These are phyloP conservation scores for Trichophyton verrucosum DNA, from an alignment of 2,329 filamentous ascomycete genomes.

Conservation along the genomic window DNA sequence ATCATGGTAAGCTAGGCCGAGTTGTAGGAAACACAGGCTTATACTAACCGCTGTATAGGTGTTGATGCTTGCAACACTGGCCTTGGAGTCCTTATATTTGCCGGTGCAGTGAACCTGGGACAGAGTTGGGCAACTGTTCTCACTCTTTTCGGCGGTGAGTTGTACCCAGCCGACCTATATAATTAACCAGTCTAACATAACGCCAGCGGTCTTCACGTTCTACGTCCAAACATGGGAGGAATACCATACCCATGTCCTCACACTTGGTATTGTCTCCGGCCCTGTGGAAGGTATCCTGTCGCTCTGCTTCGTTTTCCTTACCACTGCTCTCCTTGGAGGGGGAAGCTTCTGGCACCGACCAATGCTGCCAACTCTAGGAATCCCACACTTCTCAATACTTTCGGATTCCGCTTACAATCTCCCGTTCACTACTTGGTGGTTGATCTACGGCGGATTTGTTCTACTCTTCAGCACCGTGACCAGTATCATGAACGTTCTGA, in stretches of 20 bases:
- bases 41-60: slow-evolving; percentile 27
- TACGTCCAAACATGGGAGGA: slow-evolving; percentile 99
- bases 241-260: slow-evolving; percentile 94
- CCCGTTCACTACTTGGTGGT: slow-evolving; percentile 84
- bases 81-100: slow-evolving; percentile 86
- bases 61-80: slow-evolving; percentile 94
- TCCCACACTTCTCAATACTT: slow-evolving; percentile 52
- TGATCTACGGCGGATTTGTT: slow-evolving; percentile 71
- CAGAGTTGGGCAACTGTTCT: slow-evolving; percentile 83
- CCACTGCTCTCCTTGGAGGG: slow-evolving; percentile 76
- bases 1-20: slow-evolving; percentile 52
- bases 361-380: slow-evolving; percentile 57
- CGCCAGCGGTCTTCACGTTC: slow-evolving; percentile 75
- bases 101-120: slow-evolving; percentile 82
- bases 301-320: slow-evolving; percentile 64
- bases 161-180: not conserved
- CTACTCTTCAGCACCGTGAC: slow-evolving; percentile 68
- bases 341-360: slow-evolving; percentile 88
- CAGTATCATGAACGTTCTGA: slow-evolving; percentile 70
- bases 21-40: not conserved
- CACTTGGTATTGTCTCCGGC: slow-evolving; percentile 80
- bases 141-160: slow-evolving; percentile 66
- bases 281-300: slow-evolving; percentile 90
- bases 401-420: slow-evolving; percentile 63
- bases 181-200: not conserved